These are phyloP conservation scores for Trametes villosa DNA, from an alignment of 768 basidiomycete species.

Conservation along the genomic window DNA sequence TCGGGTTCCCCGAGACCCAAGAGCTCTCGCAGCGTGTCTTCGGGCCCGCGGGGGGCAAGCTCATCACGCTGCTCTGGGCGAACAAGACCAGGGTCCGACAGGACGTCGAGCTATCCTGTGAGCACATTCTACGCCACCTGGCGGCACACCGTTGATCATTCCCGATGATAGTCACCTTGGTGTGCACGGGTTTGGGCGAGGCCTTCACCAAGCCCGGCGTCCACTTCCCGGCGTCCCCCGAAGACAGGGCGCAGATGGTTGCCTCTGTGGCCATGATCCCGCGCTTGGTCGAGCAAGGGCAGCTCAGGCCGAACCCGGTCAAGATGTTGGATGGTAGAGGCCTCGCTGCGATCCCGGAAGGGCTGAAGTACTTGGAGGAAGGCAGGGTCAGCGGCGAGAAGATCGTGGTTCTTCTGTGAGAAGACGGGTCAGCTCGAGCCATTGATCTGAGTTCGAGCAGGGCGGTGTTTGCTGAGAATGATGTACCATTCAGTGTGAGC, in stretches of 20 bases:
- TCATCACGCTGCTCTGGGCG: conserved; percentile 2
- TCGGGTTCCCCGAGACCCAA: conserved; percentile 14
- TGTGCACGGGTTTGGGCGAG: conserved; percentile 29
- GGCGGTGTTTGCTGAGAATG: too few species aligned
- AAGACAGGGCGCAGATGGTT: conserved; percentile 30
- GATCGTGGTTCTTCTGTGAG: conserved; percentile 19
- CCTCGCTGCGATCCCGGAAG: conserved; percentile 28
- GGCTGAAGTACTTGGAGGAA: conserved; percentile 34
- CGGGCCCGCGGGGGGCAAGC: conserved; percentile 13
- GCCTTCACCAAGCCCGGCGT: conserved; percentile 10
- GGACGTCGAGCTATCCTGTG: conserved; percentile 9
- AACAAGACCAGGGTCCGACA: not conserved
- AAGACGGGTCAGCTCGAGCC: too few species aligned
- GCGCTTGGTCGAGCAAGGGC: conserved; percentile 24
- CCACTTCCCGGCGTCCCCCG: conserved; percentile 23
- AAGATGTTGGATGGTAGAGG: conserved; percentile 30
- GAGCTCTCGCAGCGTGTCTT: conserved; percentile 5
- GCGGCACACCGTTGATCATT: not conserved
- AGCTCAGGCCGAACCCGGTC: conserved; percentile 32
- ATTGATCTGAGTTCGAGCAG: too few species aligned
- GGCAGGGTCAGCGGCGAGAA: conserved; percentile 38
- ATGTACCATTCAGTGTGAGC: too few species aligned
- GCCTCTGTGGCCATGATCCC: conserved; percentile 27
- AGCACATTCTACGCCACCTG: not conserved
- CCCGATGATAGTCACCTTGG: conserved; percentile 19